Percentiles rank a stretch among this genome's conserved stretches.
phyloP scores from a whole-genome alignment of 495 filamentous ascomycete species.

The Hypoxylon cercidicola region DNA sequence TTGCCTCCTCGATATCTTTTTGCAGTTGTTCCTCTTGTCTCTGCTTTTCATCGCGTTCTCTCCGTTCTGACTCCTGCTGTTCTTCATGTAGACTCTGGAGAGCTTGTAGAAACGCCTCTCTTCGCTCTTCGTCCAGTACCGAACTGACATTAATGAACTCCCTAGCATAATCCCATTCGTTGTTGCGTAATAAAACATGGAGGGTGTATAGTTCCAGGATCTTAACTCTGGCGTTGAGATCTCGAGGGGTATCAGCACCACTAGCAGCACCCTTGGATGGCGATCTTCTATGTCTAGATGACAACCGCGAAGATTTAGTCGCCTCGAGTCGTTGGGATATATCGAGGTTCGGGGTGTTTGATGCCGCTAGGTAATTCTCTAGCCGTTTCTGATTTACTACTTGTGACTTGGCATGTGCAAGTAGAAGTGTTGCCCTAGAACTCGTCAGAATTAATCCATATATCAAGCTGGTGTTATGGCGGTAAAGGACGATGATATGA shows the following conservation, averaged over 20 bases:
- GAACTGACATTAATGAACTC: constrained; percentile 88
- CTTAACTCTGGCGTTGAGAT: constrained; percentile 79
- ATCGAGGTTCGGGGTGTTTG: constrained; percentile 74
- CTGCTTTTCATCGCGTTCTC: constrained; percentile 70
- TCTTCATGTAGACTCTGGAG: constrained; percentile 80
- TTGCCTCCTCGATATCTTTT: constrained; percentile 68
- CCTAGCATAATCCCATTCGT: constrained; percentile 92
- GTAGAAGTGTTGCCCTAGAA: constrained; percentile 79
- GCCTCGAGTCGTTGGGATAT: constrained; percentile 66
- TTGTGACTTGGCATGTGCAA: constrained; percentile 87
- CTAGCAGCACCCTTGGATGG: constrained; percentile 54
- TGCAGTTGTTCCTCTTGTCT: constrained; percentile 68
- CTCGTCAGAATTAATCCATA: constrained; percentile 16
- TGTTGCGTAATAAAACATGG: constrained; percentile 88
- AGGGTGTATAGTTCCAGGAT: constrained; percentile 94
- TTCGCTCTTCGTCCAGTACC: constrained; percentile 89
- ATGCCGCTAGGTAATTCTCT: constrained; percentile 88
- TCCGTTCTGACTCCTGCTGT: constrained; percentile 68
- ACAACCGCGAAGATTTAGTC: constrained; percentile 34
- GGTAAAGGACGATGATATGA: not conserved
- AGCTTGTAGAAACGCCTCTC: constrained; percentile 83
- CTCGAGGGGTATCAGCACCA: constrained; percentile 80
- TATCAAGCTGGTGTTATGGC: too few species aligned
- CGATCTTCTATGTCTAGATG: constrained; percentile 45
- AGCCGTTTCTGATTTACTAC: constrained; percentile 83